These are phyloP conservation scores for Fusarium sp. DNA, from an alignment of 2,329 filamentous ascomycete genomes.

Conservation along the genomic window DNA sequence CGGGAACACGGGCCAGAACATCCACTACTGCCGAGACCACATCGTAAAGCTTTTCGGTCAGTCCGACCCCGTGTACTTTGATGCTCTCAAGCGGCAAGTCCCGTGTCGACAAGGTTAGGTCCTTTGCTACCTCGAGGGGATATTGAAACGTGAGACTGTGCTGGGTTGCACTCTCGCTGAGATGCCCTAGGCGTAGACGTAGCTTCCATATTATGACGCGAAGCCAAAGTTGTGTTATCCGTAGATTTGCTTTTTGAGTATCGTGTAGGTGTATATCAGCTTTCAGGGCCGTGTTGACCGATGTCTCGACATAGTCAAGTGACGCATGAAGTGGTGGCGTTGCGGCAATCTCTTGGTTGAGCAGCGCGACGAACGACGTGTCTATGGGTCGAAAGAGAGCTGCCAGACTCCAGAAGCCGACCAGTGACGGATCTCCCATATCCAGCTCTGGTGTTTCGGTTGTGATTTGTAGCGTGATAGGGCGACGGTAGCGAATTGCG, in stretches of 20 bases:
- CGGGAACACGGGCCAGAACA: conserved; percentile 56
- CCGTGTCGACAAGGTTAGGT: conserved; percentile 53
- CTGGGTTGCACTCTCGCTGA: conserved; percentile 48
- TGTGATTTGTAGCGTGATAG: conserved; percentile 57
- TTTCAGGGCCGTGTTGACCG: conserved; percentile 52
- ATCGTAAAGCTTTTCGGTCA: conserved; percentile 62
- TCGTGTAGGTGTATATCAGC: conserved; percentile 50
- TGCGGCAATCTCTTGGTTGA: conserved; percentile 53
- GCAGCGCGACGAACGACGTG: conserved; percentile 55
- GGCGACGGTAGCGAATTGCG: conserved; percentile 57
- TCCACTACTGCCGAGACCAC: conserved; percentile 58
- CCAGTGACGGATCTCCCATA: conserved; percentile 45
- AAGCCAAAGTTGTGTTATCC: conserved; percentile 59
- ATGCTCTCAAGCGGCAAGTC: conserved; percentile 54
- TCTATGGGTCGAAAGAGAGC: conserved; percentile 56
- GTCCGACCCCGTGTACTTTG: conserved; percentile 56
- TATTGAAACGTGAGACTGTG: conserved; percentile 56
- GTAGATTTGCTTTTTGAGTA: conserved; percentile 58
- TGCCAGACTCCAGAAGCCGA: conserved; percentile 55
- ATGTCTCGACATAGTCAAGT: conserved; percentile 51
- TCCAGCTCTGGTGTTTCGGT: conserved; percentile 49
- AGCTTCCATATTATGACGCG: conserved; percentile 59
- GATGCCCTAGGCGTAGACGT: conserved; percentile 55
- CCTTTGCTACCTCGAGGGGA: conserved; percentile 55
- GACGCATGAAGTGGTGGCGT: conserved; percentile 47